Conservation (phyloP, 768 basidiomycete genomes). For the Rhizopogon sp. region DNA sequence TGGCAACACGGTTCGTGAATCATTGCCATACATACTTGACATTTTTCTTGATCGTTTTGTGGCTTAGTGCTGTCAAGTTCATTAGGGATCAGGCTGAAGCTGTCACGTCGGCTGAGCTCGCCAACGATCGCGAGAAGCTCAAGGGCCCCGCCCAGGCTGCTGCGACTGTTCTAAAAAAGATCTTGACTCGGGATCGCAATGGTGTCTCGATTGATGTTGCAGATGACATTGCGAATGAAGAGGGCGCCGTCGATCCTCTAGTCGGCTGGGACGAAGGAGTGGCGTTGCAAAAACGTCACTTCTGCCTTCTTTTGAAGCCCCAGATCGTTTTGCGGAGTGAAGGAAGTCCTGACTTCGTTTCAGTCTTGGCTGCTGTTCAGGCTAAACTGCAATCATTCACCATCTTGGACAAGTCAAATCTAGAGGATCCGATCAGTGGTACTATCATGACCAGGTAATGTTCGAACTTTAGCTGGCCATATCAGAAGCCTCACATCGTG, state of each 20-base stretch:
- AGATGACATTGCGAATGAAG: conserved; percentile 23
- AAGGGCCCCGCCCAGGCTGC: conserved; percentile 55
- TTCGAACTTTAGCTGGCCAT: conserved; percentile 1
- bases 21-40: conserved; percentile 5
- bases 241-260: conserved; percentile 49
- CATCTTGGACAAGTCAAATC: conserved; percentile 75
- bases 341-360: conserved; percentile 38
- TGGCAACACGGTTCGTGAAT: conserved; percentile 68
- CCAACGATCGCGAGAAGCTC: conserved; percentile 19
- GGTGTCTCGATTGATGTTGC: conserved; percentile 39
- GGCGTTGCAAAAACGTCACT: conserved; percentile 64
- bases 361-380: conserved; percentile 75
- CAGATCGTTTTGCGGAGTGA: conserved; percentile 76
- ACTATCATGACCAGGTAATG: conserved; percentile 79
- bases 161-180: conserved; percentile 59
- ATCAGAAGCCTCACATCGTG: background rate
- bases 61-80: conserved; percentile 71
- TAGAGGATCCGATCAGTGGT: conserved; percentile 80
- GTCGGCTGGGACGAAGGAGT: conserved; percentile 73
- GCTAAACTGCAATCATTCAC: conserved; percentile 73
- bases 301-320: conserved; percentile 85
- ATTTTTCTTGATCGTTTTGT: conserved; percentile 2
- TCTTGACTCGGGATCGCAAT: conserved; percentile 49
- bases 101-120: conserved; percentile 9
- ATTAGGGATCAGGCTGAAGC: conserved; percentile 77